These are phyloP conservation scores for Clavispora asparagi DNA, from an alignment of 805 yeast species.

Conservation along the genomic window DNA sequence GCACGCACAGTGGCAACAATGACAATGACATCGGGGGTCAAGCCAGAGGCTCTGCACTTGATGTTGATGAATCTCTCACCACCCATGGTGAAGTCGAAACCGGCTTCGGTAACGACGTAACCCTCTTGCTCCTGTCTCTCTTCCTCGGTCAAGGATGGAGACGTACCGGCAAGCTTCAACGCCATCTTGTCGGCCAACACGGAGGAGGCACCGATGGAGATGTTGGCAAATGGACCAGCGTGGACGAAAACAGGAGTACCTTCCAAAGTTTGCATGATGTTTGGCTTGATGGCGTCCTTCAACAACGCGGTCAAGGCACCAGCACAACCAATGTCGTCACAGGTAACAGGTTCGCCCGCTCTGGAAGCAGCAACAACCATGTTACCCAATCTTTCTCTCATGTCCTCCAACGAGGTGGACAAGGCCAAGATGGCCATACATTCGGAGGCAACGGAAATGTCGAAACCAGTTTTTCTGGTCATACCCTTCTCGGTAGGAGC, in stretches of 20 bases:
- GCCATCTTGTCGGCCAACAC: constrained; percentile 79
- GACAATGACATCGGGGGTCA: constrained; percentile 71
- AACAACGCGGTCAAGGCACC: constrained; percentile 80
- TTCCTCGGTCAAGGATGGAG: constrained; percentile 38
- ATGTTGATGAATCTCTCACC: constrained; percentile 83
- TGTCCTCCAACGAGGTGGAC: constrained; percentile 62
- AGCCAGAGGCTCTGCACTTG: constrained; percentile 78
- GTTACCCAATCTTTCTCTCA: constrained; percentile 69
- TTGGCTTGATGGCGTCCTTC: constrained; percentile 80
- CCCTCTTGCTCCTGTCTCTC: constrained; percentile 53
- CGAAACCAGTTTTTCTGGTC: constrained; percentile 72
- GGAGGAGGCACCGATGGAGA: constrained; percentile 82
- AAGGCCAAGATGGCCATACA: constrained; percentile 82
- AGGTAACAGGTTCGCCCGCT: constrained; percentile 69
- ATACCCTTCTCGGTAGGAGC: constrained; percentile 78
- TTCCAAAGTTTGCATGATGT: constrained; percentile 82
- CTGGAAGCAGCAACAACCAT: constrained; percentile 70
- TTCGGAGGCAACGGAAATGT: constrained; percentile 81
- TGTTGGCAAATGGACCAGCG: constrained; percentile 87
- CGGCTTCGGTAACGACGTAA: constrained; percentile 82
- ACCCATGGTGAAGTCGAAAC: constrained; percentile 89
- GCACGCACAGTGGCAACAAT: constrained; percentile 85
- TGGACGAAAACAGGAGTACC: constrained; percentile 86
- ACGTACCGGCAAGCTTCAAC: constrained; percentile 70
- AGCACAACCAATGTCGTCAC: constrained; percentile 81